Base-by-base conservation (phyloP, 331 rosid genomes). In the Stylosanthes scabra region DNA sequence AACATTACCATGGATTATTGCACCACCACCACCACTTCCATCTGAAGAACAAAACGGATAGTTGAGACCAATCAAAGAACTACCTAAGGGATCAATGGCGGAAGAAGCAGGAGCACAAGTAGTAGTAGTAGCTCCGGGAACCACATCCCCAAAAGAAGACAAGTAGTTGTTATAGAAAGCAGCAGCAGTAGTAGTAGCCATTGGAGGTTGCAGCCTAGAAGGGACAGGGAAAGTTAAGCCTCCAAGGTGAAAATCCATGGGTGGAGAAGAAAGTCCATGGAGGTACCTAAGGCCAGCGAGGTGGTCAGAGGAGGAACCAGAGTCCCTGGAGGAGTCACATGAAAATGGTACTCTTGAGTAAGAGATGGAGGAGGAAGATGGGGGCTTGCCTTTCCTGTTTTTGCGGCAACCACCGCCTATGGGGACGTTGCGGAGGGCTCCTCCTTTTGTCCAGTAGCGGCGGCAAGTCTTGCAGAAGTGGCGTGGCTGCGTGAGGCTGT, bases 381-480 rank as follows among this genome's bases (percentile, higher is more conserved):
- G 8, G 3, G 66, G 5, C 29, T 85, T 88, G 1, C 75, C 56
- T 67, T 81, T 89, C 83, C 88, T 92, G 88, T 81, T 87, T 82
- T 85, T 92, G 50, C 97, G 78, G 85, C 96, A 89, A 4, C 97
- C 96, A 1, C 97, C 97, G 1, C 97, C 97, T 3, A 92, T 84
- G 12, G 97, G 97, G 27, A 92, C 97, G 81, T 88, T 92, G 40
- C 97, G 86, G 49, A 92, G 60, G 45, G 97, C 93, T 3, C 97
- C 97, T 8, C 93, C 97, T 66, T 83, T 89, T 15, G 97, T 92
- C 97, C 97, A 92, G 89, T 92, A 92, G 41, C 97, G 77, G 13
- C 97, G 69, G 74, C 97, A 92, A 3, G 93, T 86, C 77, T 92
- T 92, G 85, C 97, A 92, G 88, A 92, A 92, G 70, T 89, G 92